Base-by-base conservation (phyloP, 345 rosid genomes). In the Citropsis articulata region DNA sequence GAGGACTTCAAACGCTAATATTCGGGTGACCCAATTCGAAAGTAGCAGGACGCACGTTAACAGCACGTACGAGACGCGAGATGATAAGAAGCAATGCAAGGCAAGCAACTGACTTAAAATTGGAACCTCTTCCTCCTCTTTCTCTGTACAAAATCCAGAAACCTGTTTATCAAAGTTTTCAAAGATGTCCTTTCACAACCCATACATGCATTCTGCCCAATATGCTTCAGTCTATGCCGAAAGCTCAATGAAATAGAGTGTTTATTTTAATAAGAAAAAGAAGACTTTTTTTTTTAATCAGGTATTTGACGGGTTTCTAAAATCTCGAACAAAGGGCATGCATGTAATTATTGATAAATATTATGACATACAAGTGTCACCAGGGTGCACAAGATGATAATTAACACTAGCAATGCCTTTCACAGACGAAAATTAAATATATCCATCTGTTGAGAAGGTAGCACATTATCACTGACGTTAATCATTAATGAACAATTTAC, bases 381-480 rank as follows among this genome's bases (percentile, higher is more conserved):
- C 48, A 42, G 1, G 50, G 33, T 16, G 14, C 19, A 65, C 60
- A 57, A 27, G 56, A 73, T 22, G 57, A 50, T 28, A 2, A 62
- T 22, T 18, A 53, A 53, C 57, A 19, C 57, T 53, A 53, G 57
- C 57, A 5, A 53, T 53, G 22, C 57, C 57, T 18, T 53, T 72
- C 33, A 40, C 40, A 24, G 18, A 76, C 50, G 48, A 69, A 75
- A 79, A 33, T 56, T 73, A 80, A 61, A 25, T 57, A 65, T 76
- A 78, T 45, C 50, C 71, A 79, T 45, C 50, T 73, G 72, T 72
- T 78, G 53, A 72, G 77, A 79, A 76, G 77, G 62, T 66, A 69
- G 25, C 68, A 80, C 83, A 78, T 40, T 38, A 35, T 33, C 18
- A 45, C 50, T 5, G 72, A 48, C 1, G 4, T 4, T n/a, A 66